Evolutionary conservation across 306 rosid genomes (phyloP).

Genomic region (Sicyos edulis): DNA sequence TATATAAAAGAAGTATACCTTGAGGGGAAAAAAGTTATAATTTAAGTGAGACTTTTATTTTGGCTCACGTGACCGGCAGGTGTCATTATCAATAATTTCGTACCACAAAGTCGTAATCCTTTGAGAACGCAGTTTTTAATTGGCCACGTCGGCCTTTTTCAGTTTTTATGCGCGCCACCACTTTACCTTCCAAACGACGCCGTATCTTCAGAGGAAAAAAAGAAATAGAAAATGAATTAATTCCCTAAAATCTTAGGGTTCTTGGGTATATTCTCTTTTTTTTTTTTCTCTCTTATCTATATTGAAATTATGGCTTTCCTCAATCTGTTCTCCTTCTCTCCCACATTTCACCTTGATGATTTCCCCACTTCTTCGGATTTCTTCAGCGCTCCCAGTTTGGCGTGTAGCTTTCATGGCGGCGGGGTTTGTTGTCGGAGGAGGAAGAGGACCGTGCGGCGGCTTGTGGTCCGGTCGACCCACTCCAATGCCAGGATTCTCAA

Average conservation of each 20-base stretch:
- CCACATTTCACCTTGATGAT: constrained; percentile 20
- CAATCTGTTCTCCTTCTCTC: constrained; percentile 35
- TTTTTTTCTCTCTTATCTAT: too few relatives aligned
- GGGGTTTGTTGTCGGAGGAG: constrained; percentile 15
- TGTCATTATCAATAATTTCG: background rate
- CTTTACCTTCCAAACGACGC: background rate
- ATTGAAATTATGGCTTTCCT: too few relatives aligned
- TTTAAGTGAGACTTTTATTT: too few relatives aligned
- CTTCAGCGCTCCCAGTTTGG: background rate
- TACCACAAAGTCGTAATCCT: constrained; percentile 8
- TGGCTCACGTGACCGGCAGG: background rate
- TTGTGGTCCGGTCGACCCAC: constrained; percentile 57
- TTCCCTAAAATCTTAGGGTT: constrained; percentile 45
- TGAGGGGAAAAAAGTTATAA: too few relatives aligned
- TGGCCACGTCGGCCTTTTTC: constrained; percentile 5
- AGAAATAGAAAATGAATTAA: background rate
- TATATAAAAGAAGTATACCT: too few relatives aligned
- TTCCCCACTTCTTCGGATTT: constrained; percentile 25
- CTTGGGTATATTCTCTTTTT: constrained; percentile 55
- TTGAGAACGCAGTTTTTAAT: background rate
- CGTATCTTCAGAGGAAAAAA: background rate
- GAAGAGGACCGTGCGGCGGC: constrained; percentile 17
- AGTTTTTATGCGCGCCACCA: constrained; percentile 13
- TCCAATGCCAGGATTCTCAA: constrained; percentile 69
- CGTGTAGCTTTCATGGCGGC: constrained; percentile 13